Base-by-base conservation (phyloP, 148 eudicot genomes). In the Diospyros lotus region DNA sequence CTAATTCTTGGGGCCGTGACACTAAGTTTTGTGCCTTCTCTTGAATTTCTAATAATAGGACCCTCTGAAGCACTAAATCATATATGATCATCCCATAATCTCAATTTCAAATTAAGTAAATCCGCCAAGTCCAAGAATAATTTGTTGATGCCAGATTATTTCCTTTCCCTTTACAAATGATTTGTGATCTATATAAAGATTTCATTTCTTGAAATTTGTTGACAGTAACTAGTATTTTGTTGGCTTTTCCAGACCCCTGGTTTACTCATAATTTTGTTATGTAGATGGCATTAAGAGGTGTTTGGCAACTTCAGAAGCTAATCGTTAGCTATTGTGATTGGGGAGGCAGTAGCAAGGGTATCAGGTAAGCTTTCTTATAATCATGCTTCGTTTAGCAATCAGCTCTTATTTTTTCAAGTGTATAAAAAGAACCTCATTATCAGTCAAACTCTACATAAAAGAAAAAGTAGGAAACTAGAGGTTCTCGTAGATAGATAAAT, bases 301-400 rank as follows among this genome's bases (percentile, higher is more conserved):
- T 43, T 58, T 84, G 86, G 86, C 86, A 80, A 69, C 84, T 84
- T 72, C 84, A 78, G 75, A 84, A 80, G 79, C 72, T 84, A 53
- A 69, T 84, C 64, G 86, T 84, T 9, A 84, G 86, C 81, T 84
- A 80, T 65, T 80, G 86, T 54, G 80, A 84, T 38, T 84, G 86
- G 86, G 86, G 86, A 67, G 86, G 86, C 41, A 84, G 86, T 69
- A 84, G 86, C 75, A 71, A 77, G 50, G 86, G 86, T 44, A 75
- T 84, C 76, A 77, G 78, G 86, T 83, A 42, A 42, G 58, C 64
- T 69, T 71, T 73, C 48, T 14, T 14, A 8, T 70, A 53, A 52
- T 68, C 43, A 62, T 62, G 15, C 40, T 62, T 38, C 66, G 38
- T 62, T 8, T 40, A 2, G 66, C 14, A 38, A 10, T 62, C 13